phyloP scores from a whole-genome alignment of 768 basidiomycete genomes.

The Tephrocybe sp. region DNA sequence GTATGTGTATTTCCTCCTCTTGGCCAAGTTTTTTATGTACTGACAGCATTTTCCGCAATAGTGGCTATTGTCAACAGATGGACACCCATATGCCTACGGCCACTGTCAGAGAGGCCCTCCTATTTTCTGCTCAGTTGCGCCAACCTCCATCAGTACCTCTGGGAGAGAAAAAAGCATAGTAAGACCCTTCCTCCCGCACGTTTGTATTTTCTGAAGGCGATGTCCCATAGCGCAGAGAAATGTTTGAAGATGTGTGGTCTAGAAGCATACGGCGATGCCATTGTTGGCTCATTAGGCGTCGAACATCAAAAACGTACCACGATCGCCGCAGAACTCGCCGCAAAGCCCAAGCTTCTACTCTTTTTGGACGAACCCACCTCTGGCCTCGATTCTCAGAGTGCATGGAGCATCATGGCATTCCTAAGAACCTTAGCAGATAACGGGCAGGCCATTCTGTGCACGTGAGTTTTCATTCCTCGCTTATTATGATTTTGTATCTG shows the following conservation, averaged over 20 bases:
- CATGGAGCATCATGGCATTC: constrained; percentile 81
- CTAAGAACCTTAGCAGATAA: constrained; percentile 73
- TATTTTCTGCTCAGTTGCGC: constrained; percentile 78
- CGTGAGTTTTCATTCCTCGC: constrained; percentile 39
- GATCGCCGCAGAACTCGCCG: constrained; percentile 85
- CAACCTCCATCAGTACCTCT: constrained; percentile 66
- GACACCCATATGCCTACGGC: constrained; percentile 74
- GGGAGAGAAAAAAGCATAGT: constrained; percentile 82
- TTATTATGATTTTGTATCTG: background rate
- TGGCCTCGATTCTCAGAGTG: constrained; percentile 84
- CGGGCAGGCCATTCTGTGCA: constrained; percentile 90
- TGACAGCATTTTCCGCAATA: background rate
- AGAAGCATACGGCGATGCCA: constrained; percentile 62
- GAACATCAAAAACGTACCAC: constrained; percentile 82
- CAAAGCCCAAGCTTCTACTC: constrained; percentile 79
- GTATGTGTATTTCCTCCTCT: constrained; percentile 18
- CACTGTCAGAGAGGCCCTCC: constrained; percentile 80
- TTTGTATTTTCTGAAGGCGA: background rate
- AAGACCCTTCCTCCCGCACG: constrained; percentile 27
- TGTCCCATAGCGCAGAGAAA: constrained; percentile 10
- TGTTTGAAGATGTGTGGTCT: constrained; percentile 56
- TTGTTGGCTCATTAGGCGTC: constrained; percentile 65
- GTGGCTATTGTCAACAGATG: constrained; percentile 84
- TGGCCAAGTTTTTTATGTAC: background rate
- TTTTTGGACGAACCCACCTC: constrained; percentile 92